Percentiles rank a stretch among this genome's conserved stretches.
Evolutionary conservation across 2,329 filamentous ascomycete species (phyloP).

Genomic region (Xylaria sp.): DNA sequence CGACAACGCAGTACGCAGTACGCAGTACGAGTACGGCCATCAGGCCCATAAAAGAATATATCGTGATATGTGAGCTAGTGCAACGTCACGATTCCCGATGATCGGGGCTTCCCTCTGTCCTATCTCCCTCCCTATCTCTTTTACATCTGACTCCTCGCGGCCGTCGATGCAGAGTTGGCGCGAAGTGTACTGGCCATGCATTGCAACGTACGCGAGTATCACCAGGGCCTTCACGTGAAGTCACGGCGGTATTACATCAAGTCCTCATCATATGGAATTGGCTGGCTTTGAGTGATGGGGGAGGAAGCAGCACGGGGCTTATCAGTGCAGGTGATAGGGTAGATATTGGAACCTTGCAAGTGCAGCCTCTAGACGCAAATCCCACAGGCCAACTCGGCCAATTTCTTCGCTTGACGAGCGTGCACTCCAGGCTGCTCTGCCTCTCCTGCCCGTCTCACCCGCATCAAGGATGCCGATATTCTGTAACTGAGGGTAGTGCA

Average conservation of each 20-base stretch:
- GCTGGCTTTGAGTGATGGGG: no score
- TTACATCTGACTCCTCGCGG: neutral
- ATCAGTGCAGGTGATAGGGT: slow-evolving; percentile 2
- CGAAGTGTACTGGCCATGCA: neutral
- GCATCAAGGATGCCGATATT: no score
- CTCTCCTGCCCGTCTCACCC: no score
- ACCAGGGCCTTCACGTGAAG: slow-evolving; percentile 5
- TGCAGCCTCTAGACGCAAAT: slow-evolving; percentile 4
- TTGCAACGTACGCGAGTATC: slow-evolving; percentile 6
- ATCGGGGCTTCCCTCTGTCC: slow-evolving; percentile 1
- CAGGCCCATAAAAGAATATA: no score
- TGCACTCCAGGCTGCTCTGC: no score
- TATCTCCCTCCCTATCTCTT: neutral
- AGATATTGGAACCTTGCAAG: slow-evolving; percentile 1
- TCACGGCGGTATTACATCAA: slow-evolving; percentile 15
- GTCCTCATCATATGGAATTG: slow-evolving; percentile 19
- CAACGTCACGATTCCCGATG: neutral
- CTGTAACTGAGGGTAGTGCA: no score
- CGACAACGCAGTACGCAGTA: no score
- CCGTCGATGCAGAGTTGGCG: slow-evolving; percentile 1
- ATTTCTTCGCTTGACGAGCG: slow-evolving; percentile 2
- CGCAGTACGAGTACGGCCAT: no score
- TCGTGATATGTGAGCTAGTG: no score
- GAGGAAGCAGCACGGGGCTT: no score
- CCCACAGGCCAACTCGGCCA: slow-evolving; percentile 2